Base-by-base conservation (phyloP, 2,329 filamentous ascomycete genomes). In the Colletotrichum sublineola region DNA sequence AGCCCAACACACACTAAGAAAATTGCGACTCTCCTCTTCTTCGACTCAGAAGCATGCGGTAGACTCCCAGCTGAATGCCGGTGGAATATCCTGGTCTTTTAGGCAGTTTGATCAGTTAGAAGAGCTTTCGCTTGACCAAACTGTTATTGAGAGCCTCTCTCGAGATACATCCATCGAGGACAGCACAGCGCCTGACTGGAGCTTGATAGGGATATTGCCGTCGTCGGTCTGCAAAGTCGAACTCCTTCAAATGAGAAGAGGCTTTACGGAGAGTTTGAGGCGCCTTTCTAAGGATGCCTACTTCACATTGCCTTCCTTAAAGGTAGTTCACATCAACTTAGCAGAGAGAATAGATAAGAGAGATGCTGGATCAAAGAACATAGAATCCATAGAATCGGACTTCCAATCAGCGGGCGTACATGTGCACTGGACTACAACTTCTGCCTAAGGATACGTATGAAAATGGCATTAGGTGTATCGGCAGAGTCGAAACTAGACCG, bases 41-140 rank as follows among this genome's bases (percentile, higher is more conserved):
- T 53, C 58, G 40, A 60, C 29, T 29, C 65, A 53, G n/a, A 29
- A 42, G 38, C 5, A 36, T 36, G 46, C 44, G 24, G 53, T 38
- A 38, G 8, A 42, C 20, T 38, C 48, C n/a, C 36, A 58, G n/a
- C 38, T 12, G 29, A 12, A 11, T 18, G 9, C 38, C 6, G 31
- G 24, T 2, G 52, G 38, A 20, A 36, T 53, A n/a, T 44, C 36
- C 2, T 53, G 38, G 58, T 71, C 65, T 6, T 72, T 72, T 9
- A 58, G 58, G 2, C 42, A 46, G 2, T 72, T 68, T 31, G 31
- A 33, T 18, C 52, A 63, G 29, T 52, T 72, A n/a, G 52, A 72
- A 20, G 58, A 68, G n/a, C 20, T 72, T 18, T 58, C n/a, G 18
- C 9, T 68, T 29, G 69, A 72, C 14, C 69, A 72, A 11, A 40